These are phyloP conservation scores for Telopea speciosissima DNA, from an alignment of 177 flowering plant genomes.

Conservation along the genomic window DNA sequence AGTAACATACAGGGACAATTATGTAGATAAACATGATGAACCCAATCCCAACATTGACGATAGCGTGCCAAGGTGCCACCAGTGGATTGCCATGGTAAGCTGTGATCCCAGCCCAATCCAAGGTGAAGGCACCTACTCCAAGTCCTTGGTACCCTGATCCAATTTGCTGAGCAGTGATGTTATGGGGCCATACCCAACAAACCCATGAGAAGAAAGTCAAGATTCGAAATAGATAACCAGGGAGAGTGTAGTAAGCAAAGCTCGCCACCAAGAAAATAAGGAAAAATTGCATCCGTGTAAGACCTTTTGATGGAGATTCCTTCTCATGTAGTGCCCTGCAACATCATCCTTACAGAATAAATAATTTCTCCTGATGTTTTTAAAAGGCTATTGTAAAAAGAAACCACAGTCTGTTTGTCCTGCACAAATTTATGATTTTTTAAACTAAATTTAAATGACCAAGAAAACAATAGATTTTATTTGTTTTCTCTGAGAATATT, in stretches of 20 bases:
- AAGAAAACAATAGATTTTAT: neutral
- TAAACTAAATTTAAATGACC: neutral
- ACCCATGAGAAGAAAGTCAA: conserved; percentile 97
- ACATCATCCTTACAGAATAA: conserved; percentile 7
- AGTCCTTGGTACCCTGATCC: conserved; percentile 91
- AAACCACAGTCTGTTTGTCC: neutral
- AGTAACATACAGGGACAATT: conserved; percentile 80
- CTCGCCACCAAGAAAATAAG: conserved; percentile 62
- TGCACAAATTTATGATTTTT: neutral
- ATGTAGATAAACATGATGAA: conserved; percentile 90
- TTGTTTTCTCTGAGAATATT: neutral
- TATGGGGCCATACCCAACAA: conserved; percentile 86
- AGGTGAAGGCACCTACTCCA: conserved; percentile 83
- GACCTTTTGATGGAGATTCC: conserved; percentile 47
- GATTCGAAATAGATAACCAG: conserved; percentile 81
- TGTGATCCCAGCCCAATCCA: conserved; percentile 96
- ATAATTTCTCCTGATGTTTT: too few relatives aligned
- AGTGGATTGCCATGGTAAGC: conserved; percentile 96
- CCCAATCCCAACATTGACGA: conserved; percentile 76
- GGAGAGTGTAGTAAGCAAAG: conserved; percentile 67
- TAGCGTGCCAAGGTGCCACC: conserved; percentile 77
- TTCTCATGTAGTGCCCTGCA: conserved; percentile 91
- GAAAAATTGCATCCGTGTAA: conserved; percentile 81
- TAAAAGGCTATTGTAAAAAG: neutral
- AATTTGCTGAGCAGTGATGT: conserved; percentile 86